Conservation (phyloP, 129 eudicot species). For the Flaveria trinervia region DNA sequence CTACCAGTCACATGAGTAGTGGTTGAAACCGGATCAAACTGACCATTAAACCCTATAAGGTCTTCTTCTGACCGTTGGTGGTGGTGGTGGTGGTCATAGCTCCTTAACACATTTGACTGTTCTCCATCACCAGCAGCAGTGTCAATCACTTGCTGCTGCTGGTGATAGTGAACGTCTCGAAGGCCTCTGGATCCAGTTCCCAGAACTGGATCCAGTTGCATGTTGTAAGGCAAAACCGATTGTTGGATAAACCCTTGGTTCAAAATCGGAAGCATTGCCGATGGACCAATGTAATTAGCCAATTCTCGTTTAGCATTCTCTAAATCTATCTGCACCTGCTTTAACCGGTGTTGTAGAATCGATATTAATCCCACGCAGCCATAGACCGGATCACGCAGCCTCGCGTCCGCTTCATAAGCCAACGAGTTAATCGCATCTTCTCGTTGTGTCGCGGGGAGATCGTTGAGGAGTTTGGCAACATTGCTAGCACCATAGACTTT, state of each 20-base stretch:
- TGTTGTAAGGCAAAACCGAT: slow-evolving; percentile 47
- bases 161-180: slow-evolving; percentile 24
- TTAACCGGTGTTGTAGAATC: slow-evolving; percentile 61
- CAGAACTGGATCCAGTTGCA: slow-evolving; percentile 53
- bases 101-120: slow-evolving; percentile 11
- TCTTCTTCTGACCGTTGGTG: slow-evolving; percentile 23
- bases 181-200: slow-evolving; percentile 46
- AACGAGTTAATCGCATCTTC: slow-evolving; percentile 85
- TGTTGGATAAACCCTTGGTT: slow-evolving; percentile 53
- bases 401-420: slow-evolving; percentile 78
- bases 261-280: slow-evolving; percentile 62
- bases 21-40: slow-evolving; percentile 33
- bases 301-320: slow-evolving; percentile 61
- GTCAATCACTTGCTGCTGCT: slow-evolving; percentile 33
- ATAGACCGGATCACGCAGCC: slow-evolving; percentile 85
- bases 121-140: slow-evolving; percentile 11
- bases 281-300: slow-evolving; percentile 65
- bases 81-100: slow-evolving; percentile 12
- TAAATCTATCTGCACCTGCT: slow-evolving; percentile 63
- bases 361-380: slow-evolving; percentile 89
- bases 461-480: slow-evolving; percentile 72
- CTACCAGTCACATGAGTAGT: slow-evolving; percentile 21
- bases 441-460: slow-evolving; percentile 58
- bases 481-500: slow-evolving; percentile 91
- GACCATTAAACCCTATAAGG: slow-evolving; percentile 31